Evolutionary conservation across 164 flowering plant genomes (phyloP), one percentile per base, ranked within the genome.

Genomic region (Brasenia schreberi): DNA sequence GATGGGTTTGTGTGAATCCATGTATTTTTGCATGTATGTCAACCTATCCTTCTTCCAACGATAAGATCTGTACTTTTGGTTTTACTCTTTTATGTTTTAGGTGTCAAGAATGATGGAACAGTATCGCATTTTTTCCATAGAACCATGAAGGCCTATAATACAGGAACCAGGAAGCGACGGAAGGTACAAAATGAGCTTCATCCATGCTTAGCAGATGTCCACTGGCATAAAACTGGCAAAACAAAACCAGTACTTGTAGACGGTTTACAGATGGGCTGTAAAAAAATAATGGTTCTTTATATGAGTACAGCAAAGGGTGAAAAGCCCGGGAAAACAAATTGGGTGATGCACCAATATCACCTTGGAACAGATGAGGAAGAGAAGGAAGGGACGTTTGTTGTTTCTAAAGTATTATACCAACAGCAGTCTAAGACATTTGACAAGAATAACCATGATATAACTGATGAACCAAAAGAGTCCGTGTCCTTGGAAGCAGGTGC

Each of bases 301-400:
- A 69, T 81, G 70, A 85, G 78, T 74, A 65, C 66, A 12, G 75
- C 61, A 1, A 81, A 66, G 69, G 92, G 96, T 71, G 90, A 82
- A 5, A 94, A 87, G 67, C 42, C 96, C 27, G 96, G 88, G 78
- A 94, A 91, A 72, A 87, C 97, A 42, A 89, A 83, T 74, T 94
- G 98, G 98, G 96, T 89, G 44, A 91, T 91, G 97, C 97, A 94
- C 68, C 98, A 94, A 65, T 94, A 94, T 68, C 98, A 94, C 78
- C 76, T 94, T 17, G 98, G 97, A 62, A 89, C 87, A 5, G 88
- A 70, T 44, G 97, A 94, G 68, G 97, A 91, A 66, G 97, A 94
- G 67, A 86, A 77, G 68, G 92, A 89, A 59, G 93, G 97, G 7
- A 85, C 86, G 42, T 86, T 73, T 82, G 96, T 91, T 43, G 75